Evolutionary conservation across 352 stramenopile genomes (phyloP).

Genomic region (Pythium vanterpoolii): DNA sequence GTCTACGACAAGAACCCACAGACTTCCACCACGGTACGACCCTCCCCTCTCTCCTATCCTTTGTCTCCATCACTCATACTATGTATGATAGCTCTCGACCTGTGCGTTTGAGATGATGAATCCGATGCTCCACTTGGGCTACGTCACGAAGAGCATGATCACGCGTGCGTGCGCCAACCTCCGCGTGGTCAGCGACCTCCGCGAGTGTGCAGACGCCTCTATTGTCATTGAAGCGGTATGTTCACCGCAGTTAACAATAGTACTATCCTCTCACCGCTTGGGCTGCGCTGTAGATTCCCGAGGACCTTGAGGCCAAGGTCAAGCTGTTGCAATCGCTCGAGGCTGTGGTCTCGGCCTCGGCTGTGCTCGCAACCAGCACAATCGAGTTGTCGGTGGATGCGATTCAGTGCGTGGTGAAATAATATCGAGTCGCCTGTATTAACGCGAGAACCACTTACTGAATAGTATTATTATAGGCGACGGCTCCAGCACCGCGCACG

Average conservation of each 20-base stretch:
- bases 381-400: conserved; percentile 53
- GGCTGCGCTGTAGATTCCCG: conserved; percentile 39
- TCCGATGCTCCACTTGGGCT: conserved; percentile 66
- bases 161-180: conserved; percentile 54
- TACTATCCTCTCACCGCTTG: not conserved
- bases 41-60: no score
- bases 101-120: conserved; percentile 66
- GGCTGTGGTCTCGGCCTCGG: conserved; percentile 44
- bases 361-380: conserved; percentile 58
- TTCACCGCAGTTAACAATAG: no score
- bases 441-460: not conserved
- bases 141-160: conserved; percentile 76
- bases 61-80: no score
- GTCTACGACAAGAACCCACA: conserved; percentile 58
- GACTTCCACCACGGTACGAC: conserved; percentile 4
- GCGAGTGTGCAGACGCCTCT: conserved; percentile 39
- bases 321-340: conserved; percentile 65
- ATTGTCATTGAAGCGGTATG: conserved; percentile 66
- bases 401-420: conserved; percentile 46
- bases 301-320: conserved; percentile 56
- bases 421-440: not conserved
- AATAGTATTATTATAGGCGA: conserved; percentile 21
- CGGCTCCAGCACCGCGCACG: conserved; percentile 41
- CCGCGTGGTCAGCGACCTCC: conserved; percentile 39
- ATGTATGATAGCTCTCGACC: conserved; percentile 48